Percentiles rank a stretch among this genome's conserved stretches.
phyloP scores from a whole-genome alignment of 106 monocot genomes.

The Platanthera zijinensis region DNA sequence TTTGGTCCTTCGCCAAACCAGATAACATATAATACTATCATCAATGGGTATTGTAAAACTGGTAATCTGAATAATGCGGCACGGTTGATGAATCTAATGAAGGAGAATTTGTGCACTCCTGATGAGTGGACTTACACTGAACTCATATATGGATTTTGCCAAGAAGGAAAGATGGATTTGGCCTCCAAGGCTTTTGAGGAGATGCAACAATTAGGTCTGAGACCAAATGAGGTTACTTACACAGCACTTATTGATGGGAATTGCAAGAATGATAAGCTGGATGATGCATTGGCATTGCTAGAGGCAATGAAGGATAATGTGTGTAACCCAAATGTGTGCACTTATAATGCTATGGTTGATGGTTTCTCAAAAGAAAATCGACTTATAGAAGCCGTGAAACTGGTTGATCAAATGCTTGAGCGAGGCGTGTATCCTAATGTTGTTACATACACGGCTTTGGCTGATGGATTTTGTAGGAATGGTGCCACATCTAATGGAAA shows the following conservation, averaged over 20 bases:
- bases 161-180: slow-evolving; percentile 45
- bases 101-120: slow-evolving; percentile 33
- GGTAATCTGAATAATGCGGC: slow-evolving; percentile 59
- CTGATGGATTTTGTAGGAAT: slow-evolving; percentile 72
- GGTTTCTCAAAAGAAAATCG: slow-evolving; percentile 54
- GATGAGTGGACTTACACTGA: slow-evolving; percentile 81
- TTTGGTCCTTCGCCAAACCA: slow-evolving; percentile 42
- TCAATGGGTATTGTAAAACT: slow-evolving; percentile 59
- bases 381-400: slow-evolving; percentile 35
- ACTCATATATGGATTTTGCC: slow-evolving; percentile 64
- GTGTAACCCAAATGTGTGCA: slow-evolving; percentile 50
- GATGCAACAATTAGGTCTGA: slow-evolving; percentile 48
- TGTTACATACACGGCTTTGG: slow-evolving; percentile 66
- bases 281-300: slow-evolving; percentile 47
- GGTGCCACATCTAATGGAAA: slow-evolving; percentile 37
- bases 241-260: slow-evolving; percentile 65
- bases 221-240: slow-evolving; percentile 60
- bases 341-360: slow-evolving; percentile 66
- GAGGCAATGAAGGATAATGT: slow-evolving; percentile 43
- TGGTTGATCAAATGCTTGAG: slow-evolving; percentile 35
- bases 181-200: slow-evolving; percentile 43
- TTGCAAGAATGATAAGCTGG: slow-evolving; percentile 63
- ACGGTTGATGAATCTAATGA: slow-evolving; percentile 71
- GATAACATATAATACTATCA: slow-evolving; percentile 72
- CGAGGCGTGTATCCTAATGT: slow-evolving; percentile 49